A percentile compares a stretch with the other conserved stretches of the same genome.
phyloP scores from a whole-genome alignment of 371 early-diverging fungal genomes.

The Mucor irregularis region DNA sequence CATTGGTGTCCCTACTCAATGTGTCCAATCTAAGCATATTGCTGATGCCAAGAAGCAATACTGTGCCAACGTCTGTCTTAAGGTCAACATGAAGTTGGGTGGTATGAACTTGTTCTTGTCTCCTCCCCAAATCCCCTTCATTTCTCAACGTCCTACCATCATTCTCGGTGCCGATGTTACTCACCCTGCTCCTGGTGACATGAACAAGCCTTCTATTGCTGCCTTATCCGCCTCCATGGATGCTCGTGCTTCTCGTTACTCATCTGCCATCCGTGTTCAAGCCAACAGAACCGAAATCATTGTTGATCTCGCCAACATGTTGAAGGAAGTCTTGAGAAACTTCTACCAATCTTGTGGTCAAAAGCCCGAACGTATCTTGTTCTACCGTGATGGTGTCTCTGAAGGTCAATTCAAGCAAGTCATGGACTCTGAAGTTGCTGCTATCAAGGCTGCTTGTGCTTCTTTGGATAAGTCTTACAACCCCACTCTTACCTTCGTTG shows the following conservation, averaged over 20 bases:
- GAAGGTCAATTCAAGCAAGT: constrained; percentile 90
- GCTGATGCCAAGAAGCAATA: constrained; percentile 67
- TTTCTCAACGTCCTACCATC: constrained; percentile 78
- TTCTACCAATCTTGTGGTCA: constrained; percentile 75
- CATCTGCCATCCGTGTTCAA: constrained; percentile 83
- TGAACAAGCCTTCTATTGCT: constrained; percentile 85
- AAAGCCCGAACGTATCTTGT: constrained; percentile 87
- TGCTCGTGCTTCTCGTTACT: constrained; percentile 82
- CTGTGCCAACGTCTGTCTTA: constrained; percentile 77
- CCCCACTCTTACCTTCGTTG: constrained; percentile 89
- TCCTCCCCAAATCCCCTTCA: constrained; percentile 54
- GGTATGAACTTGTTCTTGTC: constrained; percentile 70
- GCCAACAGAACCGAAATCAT: constrained; percentile 87
- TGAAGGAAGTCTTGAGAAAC: constrained; percentile 78
- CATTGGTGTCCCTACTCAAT: constrained; percentile 91
- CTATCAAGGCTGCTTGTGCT: constrained; percentile 79
- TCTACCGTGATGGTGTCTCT: constrained; percentile 94
- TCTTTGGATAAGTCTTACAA: constrained; percentile 68
- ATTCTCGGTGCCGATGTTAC: constrained; percentile 97
- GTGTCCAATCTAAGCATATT: constrained; percentile 82
- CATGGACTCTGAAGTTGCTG: constrained; percentile 74
- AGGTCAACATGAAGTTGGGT: constrained; percentile 90
- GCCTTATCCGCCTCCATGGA: constrained; percentile 73
- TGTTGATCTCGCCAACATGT: constrained; percentile 79
- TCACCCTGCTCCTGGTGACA: constrained; percentile 80